Base-by-base conservation (phyloP, 306 rosid species). In the Lotus japonicus region DNA sequence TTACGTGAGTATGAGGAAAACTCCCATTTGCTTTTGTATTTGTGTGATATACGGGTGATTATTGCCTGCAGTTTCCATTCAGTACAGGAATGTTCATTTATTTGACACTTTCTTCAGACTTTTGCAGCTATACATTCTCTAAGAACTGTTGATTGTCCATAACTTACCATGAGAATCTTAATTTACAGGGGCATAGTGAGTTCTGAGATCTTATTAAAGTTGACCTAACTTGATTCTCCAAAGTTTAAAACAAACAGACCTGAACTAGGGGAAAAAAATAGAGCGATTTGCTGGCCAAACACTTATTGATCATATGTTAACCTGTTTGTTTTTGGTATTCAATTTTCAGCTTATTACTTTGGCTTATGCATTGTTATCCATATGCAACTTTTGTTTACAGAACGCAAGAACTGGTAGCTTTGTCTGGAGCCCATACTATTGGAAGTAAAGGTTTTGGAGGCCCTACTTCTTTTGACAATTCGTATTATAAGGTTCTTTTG, bases 391-490 rank as follows among this genome's bases (percentile, higher is more conserved):
- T 63, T 71, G 66, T 58, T 76, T 75, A 70, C 84, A 94, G 99
- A 81, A 85, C 95, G 43, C 89, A 81, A 56, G 96, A 94, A 66
- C 92, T 94, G 28, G 96, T 90, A 62, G 99, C 95, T 66, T 86
- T 94, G 38, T 88, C 97, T 38, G 99, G 97, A 81, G 99, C 97
- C 61, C 97, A 94, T 78, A 94, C 99, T 39, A 69, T 90, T 63
- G 99, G 99, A 70, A 85, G 81, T 66, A 94, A 90, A 86, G 99
- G 95, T 71, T 94, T 94, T 64, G 97, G 97, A 81, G 83, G 78
- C 66, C 89, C 99, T 28, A 74, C 70, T 43, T 81, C 87, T 56
- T 94, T 94, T 79, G 99, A 94, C 73, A 88, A 90, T 75, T 68
- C 99, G 23, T 94, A 94, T 83, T 94, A 88, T 74, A 86, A 82